Percentiles rank a stretch among this genome's conserved stretches.
Evolutionary conservation across 2,329 filamentous ascomycete genomes (phyloP).

Genomic region (Fusarium drepaniforme): DNA sequence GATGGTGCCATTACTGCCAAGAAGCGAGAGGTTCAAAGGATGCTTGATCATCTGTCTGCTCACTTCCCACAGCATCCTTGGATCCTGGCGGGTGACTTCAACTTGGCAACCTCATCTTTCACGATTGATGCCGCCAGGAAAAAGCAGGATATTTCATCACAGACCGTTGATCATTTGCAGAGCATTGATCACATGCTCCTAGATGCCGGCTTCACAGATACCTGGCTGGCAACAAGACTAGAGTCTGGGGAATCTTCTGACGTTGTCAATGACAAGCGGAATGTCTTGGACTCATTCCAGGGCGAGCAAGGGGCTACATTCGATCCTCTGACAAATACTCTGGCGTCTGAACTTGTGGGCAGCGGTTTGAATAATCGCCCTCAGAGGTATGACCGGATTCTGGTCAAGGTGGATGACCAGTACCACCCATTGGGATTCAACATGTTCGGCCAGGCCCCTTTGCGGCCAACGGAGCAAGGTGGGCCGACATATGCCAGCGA

Average conservation of each 20-base stretch:
- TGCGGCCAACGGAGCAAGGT: not conserved
- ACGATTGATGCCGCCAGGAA: constrained; percentile 66
- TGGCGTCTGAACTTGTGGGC: constrained; percentile 65
- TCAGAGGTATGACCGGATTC: constrained; percentile 75
- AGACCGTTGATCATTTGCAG: constrained; percentile 57
- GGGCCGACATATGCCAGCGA: constrained; percentile 58
- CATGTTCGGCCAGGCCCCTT: constrained; percentile 62
- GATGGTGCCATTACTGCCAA: constrained; percentile 70
- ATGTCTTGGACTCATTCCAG: constrained; percentile 55
- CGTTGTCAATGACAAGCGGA: constrained; percentile 39
- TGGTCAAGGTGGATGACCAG: constrained; percentile 58
- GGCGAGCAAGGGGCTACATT: constrained; percentile 76
- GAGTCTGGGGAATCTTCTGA: constrained; percentile 56
- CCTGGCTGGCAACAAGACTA: constrained; percentile 61
- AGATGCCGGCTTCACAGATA: constrained; percentile 62
- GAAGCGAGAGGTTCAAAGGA: constrained; percentile 64
- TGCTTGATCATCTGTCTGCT: constrained; percentile 60
- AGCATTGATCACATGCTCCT: constrained; percentile 61
- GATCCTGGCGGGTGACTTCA: constrained; percentile 74
- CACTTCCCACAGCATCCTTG: constrained; percentile 60
- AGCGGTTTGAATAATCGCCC: constrained; percentile 65
- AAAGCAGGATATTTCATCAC: constrained; percentile 64
- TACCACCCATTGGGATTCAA: constrained; percentile 61
- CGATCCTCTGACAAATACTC: constrained; percentile 67
- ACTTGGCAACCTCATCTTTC: constrained; percentile 69